Evolutionary conservation across 169 alveolate species (phyloP), one percentile per base, ranked within the genome.

Genomic region (Cryptosporidium xiaoi): DNA sequence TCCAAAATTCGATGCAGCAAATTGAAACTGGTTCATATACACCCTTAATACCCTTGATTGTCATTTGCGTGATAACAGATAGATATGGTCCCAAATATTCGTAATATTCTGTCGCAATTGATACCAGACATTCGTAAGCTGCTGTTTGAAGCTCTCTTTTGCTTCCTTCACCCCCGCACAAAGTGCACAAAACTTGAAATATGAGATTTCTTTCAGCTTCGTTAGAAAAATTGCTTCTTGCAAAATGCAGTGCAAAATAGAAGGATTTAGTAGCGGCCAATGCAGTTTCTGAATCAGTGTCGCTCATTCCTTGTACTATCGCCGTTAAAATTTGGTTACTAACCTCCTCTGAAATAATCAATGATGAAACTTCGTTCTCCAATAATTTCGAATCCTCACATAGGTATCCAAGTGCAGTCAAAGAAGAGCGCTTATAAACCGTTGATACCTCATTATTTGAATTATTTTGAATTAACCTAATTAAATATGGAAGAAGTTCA

Each of bases 1-100:
- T 94, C 97, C 97, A 94, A 83, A 94, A 94, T 91, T 94, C 97
- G 34, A 94, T 90, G 7, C 97, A 96, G 48, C 96, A 93, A 8
- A 94, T 91, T 15, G 97, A 95, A 64, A 94, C 90, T 69, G 93
- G 91, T 83, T 94, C 97, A 66, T 90, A 82, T 7, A 92, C 90
- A 10, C 82, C 89, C 82, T 94, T 95, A 18, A 94, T 94, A 6
- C 96, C 95, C 87, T 87, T 83, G 93, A 95, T 94, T 58, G 93
- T 90, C 64, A 94, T 66, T 12, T 95, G 97, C n/a, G 93, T 94
- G 40, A 94, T 91, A 29, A 84, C 90, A 82, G 91, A 91, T 91
- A 94, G 87, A 60, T 91, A 92, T 48, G 96, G 94, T 33, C 92
- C 96, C 55, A 94, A 90, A 64, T 90, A 66, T 1, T 91, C 91